Conservation (phyloP, 768 basidiomycete genomes). For the Megacollybia marginata region DNA sequence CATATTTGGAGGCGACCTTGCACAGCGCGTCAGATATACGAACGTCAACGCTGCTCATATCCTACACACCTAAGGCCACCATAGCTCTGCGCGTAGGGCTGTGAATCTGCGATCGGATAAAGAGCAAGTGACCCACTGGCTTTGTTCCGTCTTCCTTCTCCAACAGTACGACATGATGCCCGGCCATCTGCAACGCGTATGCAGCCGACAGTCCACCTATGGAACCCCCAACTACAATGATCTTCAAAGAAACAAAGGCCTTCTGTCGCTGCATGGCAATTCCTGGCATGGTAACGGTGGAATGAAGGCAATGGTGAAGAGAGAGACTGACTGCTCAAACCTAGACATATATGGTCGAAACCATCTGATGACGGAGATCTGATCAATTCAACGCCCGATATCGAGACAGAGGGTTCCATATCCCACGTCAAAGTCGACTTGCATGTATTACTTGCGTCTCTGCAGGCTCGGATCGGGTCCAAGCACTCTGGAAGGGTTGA, state of each 20-base stretch:
- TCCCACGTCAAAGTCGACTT: too few relatives aligned
- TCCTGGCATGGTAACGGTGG: conserved; percentile 17
- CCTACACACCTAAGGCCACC: conserved; percentile 33
- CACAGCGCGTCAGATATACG: neutral
- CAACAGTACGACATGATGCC: conserved; percentile 53
- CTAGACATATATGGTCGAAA: too few relatives aligned
- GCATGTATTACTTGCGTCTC: too few relatives aligned
- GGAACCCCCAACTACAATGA: conserved; percentile 38
- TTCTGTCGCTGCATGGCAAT: conserved; percentile 15
- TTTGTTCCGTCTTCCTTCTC: conserved; percentile 39
- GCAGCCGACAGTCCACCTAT: conserved; percentile 53
- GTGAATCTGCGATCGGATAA: neutral
- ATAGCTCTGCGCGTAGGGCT: conserved; percentile 18
- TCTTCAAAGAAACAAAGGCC: conserved; percentile 22
- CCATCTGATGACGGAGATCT: too few relatives aligned
- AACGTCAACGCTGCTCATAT: neutral
- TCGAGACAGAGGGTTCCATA: too few relatives aligned
- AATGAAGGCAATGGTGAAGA: too few relatives aligned
- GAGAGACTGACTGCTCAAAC: too few relatives aligned
- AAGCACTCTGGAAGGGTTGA: too few relatives aligned
- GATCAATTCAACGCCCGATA: too few relatives aligned
- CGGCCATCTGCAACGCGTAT: conserved; percentile 44
- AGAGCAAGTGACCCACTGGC: conserved; percentile 21
- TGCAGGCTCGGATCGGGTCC: too few relatives aligned
- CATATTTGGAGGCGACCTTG: conserved; percentile 47